Conservation (phyloP, 2,329 filamentous ascomycete species). For the Epichloe bromicola region DNA sequence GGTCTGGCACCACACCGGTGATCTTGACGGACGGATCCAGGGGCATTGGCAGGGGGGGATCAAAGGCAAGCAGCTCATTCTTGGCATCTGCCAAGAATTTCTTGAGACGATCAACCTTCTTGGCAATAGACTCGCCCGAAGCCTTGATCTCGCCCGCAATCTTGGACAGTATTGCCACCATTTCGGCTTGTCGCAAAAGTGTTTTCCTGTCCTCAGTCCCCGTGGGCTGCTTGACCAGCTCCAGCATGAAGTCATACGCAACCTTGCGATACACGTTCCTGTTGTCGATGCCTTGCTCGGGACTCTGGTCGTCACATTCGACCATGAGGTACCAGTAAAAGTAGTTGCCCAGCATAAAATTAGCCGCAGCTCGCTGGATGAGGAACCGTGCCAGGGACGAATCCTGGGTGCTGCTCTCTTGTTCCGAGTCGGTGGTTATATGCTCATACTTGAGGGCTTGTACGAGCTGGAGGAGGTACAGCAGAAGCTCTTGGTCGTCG, state of each 20-base stretch:
- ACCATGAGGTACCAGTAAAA: constrained; percentile 99
- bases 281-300: constrained; percentile 60
- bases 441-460: constrained; percentile 92
- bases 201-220: constrained; percentile 63
- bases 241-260: constrained; percentile 90
- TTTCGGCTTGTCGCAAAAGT: constrained; percentile 75
- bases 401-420: constrained; percentile 50
- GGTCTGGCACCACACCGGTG: constrained; percentile 67
- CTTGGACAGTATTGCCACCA: constrained; percentile 75
- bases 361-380: constrained; percentile 74
- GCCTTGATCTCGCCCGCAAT: constrained; percentile 81
- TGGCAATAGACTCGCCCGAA: constrained; percentile 61
- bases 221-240: constrained; percentile 58
- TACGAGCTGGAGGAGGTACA: constrained; percentile 88
- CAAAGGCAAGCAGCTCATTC: constrained; percentile 73
- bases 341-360: constrained; percentile 86
- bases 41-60: constrained; percentile 76
- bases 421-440: constrained; percentile 42
- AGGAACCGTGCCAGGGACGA: constrained; percentile 84
- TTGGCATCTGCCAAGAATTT: constrained; percentile 75
- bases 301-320: constrained; percentile 77
- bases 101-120: constrained; percentile 76
- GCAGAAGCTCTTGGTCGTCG: constrained; percentile 77
- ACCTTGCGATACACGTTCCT: constrained; percentile 84
- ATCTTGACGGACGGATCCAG: constrained; percentile 75